These are phyloP conservation scores for Cercospora brassicicola DNA, from an alignment of 2,329 filamentous ascomycete species.

Conservation along the genomic window DNA sequence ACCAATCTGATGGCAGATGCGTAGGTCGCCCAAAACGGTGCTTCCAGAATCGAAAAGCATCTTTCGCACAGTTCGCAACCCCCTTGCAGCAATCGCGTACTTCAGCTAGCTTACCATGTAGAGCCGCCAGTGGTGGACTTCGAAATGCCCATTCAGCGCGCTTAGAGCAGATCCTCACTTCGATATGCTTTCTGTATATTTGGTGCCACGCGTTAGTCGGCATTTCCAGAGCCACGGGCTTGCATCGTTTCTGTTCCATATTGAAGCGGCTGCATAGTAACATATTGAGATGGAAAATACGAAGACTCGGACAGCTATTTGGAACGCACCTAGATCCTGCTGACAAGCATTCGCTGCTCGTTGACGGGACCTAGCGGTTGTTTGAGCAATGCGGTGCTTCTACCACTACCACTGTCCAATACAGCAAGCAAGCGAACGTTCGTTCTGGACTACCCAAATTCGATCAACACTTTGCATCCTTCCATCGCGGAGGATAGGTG, in stretches of 20 bases:
- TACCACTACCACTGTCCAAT: not conserved
- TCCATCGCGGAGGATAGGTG: not conserved
- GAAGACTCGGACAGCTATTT: not conserved
- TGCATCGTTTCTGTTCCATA: not conserved
- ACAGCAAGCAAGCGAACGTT: not conserved
- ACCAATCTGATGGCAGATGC: not conserved
- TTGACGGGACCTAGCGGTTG: not conserved
- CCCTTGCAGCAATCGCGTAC: not conserved
- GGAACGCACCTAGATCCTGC: not conserved
- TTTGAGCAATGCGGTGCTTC: not conserved
- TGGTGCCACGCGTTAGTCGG: not conserved
- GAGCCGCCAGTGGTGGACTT: not conserved
- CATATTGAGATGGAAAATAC: not conserved
- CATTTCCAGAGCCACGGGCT: not conserved
- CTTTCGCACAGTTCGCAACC: not conserved
- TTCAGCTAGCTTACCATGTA: conserved; percentile 3
- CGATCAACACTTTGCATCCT: not conserved
- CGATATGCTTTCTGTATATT: not conserved
- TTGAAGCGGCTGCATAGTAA: not conserved
- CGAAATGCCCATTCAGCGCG: not conserved
- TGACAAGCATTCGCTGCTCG: not conserved
- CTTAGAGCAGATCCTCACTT: not conserved
- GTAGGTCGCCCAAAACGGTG: not conserved
- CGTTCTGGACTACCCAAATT: not conserved
- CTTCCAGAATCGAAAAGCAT: not conserved